Base-by-base conservation (phyloP, 202 grass and related monocot genomes). In the Schoenoplectus triqueter region DNA sequence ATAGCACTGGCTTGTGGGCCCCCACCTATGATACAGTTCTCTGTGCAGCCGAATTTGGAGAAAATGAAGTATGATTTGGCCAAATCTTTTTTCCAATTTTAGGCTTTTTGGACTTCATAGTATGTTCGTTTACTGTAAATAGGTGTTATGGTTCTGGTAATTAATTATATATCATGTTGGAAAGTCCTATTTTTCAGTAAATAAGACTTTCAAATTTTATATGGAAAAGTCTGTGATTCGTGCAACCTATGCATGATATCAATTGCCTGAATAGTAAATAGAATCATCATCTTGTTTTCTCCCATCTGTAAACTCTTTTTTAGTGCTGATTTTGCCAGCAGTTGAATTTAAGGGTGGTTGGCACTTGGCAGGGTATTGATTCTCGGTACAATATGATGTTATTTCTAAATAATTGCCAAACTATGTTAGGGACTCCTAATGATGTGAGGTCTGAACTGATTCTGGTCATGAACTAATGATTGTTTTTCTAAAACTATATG, bases 1-100 rank as follows among this genome's bases (percentile, higher is more conserved):
- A 83, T 98, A 21, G 95, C 93, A 1, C 87, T 98, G 0, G 91
- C 91, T 2, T 98, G 95, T 18, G 95, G 93, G 57, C 93, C 95
- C 7, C 93, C 90, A 73, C 91, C 91, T 3, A 98, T 95, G 95
- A 94, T 98, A 87, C 83, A 95, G 84, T 98, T 93, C 75, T 93
- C 91, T 44, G 77, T 98, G 82, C 85, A 78, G 57, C 92, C 95
- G 2, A 95, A 93, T 69, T 75, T 98, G 81, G 92, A 95, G 89
- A 98, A 93, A 86, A 90, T 98, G 89, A 93, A 93, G 77, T 90
- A 95, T 78, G 88, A 98, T 85, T 66, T 91, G 54, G 83, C 76
- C 17, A 89, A 69, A 69, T 92, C 92, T 31, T 93, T 89, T 77
- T 84, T 93, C 84, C 61, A 81, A 0, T 93, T 97, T 84, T 97